Evolutionary conservation across 441 rosid species (phyloP).

Genomic region (Viola pubescens): DNA sequence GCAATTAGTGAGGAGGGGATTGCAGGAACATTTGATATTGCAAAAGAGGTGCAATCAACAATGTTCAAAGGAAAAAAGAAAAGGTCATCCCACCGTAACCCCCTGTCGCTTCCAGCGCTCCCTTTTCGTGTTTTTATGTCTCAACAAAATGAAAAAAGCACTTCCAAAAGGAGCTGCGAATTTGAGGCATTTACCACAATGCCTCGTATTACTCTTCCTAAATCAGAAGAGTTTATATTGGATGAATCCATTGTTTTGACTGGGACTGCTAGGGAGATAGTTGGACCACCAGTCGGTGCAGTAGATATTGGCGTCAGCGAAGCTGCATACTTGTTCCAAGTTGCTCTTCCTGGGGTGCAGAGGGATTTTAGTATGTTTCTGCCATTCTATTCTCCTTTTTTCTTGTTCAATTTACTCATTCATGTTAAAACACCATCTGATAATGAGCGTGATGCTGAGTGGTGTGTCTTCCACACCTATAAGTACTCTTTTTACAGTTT

Average conservation of each 20-base stretch:
- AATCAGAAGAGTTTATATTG: slow-evolving; percentile 18
- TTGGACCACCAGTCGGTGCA: slow-evolving; percentile 39
- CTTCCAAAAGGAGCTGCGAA: slow-evolving; percentile 15
- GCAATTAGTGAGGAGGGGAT: slow-evolving; percentile 12
- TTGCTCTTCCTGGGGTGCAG: slow-evolving; percentile 55
- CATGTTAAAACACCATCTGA: no score
- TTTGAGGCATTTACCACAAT: slow-evolving; percentile 19
- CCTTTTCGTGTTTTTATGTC: slow-evolving; percentile 1
- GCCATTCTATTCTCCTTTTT: slow-evolving; percentile 1
- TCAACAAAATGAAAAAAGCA: slow-evolving; percentile 12
- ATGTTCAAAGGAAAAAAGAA: slow-evolving; percentile 23
- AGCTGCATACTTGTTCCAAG: slow-evolving; percentile 48
- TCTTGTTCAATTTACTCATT: not conserved
- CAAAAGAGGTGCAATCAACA: slow-evolving; percentile 20
- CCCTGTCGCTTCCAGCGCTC: slow-evolving; percentile 7
- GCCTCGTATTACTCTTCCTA: slow-evolving; percentile 19
- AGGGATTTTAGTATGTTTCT: slow-evolving; percentile 34
- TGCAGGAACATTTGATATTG: slow-evolving; percentile 10
- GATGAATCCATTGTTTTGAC: slow-evolving; percentile 26
- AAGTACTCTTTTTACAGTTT: no score
- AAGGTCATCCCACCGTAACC: slow-evolving; percentile 20
- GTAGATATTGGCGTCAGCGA: slow-evolving; percentile 57
- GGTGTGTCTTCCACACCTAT: no score
- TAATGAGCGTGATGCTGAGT: no score
- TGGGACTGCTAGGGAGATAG: slow-evolving; percentile 35